phyloP scores from a whole-genome alignment of 257 asterid species.

The Verbascum thapsus region DNA sequence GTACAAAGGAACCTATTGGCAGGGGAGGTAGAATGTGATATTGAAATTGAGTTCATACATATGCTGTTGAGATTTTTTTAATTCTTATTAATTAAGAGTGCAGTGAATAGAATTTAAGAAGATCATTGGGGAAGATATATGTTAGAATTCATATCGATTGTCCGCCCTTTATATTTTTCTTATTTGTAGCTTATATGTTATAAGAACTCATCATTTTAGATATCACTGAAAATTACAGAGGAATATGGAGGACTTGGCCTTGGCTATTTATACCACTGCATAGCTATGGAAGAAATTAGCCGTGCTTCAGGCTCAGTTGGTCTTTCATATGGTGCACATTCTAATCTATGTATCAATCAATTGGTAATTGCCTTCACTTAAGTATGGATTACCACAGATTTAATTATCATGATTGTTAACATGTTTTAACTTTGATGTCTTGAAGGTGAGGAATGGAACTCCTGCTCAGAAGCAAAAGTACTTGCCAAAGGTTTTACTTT shows the following conservation, averaged over 20 bases:
- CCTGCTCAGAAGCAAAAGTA: slow-evolving; percentile 87
- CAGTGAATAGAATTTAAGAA: not conserved
- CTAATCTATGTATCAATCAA: slow-evolving; percentile 91
- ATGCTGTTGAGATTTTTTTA: not conserved
- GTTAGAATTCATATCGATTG: not conserved
- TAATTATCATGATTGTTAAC: slow-evolving; percentile 22
- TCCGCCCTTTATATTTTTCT: not conserved
- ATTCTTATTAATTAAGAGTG: not conserved
- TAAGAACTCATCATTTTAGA: slow-evolving; percentile 15
- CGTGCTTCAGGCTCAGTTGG: slow-evolving; percentile 98
- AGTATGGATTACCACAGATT: slow-evolving; percentile 21
- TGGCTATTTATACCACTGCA: slow-evolving; percentile 95
- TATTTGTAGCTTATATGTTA: slow-evolving; percentile 2
- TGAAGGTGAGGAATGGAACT: slow-evolving; percentile 91
- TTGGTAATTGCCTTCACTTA: slow-evolving; percentile 60
- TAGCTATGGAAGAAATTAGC: slow-evolving; percentile 98
- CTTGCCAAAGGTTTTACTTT: slow-evolving; percentile 80
- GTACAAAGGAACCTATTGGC: not conserved
- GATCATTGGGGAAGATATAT: no score
- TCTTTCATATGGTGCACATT: slow-evolving; percentile 97
- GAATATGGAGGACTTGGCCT: slow-evolving; percentile 99
- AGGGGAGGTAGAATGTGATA: not conserved
- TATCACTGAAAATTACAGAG: slow-evolving; percentile 48
- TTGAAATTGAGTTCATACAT: not conserved
- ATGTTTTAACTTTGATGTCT: slow-evolving; percentile 30